Percentiles rank a stretch among this genome's conserved stretches.
phyloP scores from a whole-genome alignment of 2,329 filamentous ascomycete genomes.

The Ceratocystis cacaofunesta region DNA sequence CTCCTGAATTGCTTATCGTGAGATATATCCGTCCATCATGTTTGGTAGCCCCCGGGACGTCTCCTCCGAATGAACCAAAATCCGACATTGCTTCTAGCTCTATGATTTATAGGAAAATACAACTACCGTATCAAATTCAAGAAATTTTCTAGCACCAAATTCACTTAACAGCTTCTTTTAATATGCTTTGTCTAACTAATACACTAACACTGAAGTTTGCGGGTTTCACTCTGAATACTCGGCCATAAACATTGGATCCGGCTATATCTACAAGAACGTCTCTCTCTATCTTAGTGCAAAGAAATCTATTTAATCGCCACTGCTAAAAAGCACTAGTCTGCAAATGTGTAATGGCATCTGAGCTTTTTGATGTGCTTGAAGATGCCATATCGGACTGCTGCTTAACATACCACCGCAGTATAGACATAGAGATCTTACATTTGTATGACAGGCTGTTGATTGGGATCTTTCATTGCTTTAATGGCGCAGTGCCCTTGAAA shows the following conservation, averaged over 20 bases:
- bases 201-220: conserved; percentile 15
- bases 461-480: too few species aligned
- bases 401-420: neutral
- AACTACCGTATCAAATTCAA: neutral
- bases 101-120: neutral
- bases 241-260: neutral
- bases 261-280: neutral
- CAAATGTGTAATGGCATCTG: neutral
- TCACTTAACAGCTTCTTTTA: neutral
- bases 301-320: neutral
- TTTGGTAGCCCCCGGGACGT: neutral
- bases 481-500: neutral
- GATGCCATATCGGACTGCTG: neutral
- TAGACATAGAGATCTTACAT: neutral
- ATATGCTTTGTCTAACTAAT: neutral
- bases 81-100: neutral
- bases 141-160: neutral
- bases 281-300: neutral
- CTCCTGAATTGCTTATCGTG: neutral
- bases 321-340: neutral
- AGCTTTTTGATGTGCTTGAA: neutral
- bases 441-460: neutral
- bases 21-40: neutral
- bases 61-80: neutral
- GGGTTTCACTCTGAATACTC: neutral